A percentile compares a stretch with the other conserved stretches of the same genome.
These are phyloP conservation scores for Arthrobotrys sphaeroides DNA, from an alignment of 2,329 filamentous ascomycete species.

Conservation along the genomic window DNA sequence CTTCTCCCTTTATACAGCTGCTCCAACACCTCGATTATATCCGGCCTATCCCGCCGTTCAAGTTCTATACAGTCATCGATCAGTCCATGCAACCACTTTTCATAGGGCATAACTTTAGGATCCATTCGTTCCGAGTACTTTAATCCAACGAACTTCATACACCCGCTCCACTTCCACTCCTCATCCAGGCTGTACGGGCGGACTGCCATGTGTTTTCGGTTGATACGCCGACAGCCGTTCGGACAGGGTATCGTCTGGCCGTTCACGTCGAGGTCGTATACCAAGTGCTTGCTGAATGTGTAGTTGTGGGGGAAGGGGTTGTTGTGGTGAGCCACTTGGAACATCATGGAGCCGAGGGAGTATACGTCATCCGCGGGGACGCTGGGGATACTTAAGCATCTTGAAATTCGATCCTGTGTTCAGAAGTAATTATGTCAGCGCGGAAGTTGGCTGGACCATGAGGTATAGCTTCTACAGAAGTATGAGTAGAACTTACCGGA, in stretches of 20 bases:
- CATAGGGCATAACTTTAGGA: background rate
- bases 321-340: background rate
- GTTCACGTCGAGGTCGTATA: background rate
- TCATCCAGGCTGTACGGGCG: background rate
- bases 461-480: too few species aligned
- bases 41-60: constrained; percentile 8
- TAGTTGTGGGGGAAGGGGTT: background rate
- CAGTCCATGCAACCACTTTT: constrained; percentile 14
- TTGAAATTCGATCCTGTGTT: constrained; percentile 11
- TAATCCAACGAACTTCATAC: background rate
- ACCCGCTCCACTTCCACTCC: background rate
- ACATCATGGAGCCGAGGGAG: constrained; percentile 26
- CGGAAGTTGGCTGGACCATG: too few species aligned
- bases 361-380: constrained; percentile 19
- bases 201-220: background rate
- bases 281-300: background rate
- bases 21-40: constrained; percentile 25
- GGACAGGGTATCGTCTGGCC: background rate
- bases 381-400: background rate
- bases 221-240: background rate
- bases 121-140: background rate
- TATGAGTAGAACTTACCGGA: background rate
- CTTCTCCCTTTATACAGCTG: background rate
- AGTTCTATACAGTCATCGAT: constrained; percentile 30
- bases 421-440: background rate